Evolutionary conservation across 2,329 filamentous ascomycete genomes (phyloP), one percentile per base, ranked within the genome.

Genomic region (Aspergillus felis): DNA sequence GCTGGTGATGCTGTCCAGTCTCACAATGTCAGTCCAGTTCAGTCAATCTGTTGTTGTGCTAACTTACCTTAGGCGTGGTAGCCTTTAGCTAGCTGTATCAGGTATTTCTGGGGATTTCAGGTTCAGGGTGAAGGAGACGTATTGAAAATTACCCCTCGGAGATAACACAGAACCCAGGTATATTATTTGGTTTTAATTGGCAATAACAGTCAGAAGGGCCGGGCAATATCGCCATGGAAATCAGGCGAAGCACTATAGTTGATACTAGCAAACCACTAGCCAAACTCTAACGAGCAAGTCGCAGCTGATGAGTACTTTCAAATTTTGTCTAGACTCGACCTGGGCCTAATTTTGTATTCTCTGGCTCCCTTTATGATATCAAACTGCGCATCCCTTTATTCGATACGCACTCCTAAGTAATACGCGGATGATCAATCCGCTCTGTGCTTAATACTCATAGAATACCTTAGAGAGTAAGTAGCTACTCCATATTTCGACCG

Each of bases 221-320:
- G 32, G 32, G 14, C 32, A 35, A 35, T 17, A 56, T 56, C 42
- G 52, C 56, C 38, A 47, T 32, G 28, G 17, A 41, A 49, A 48
- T 24, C 42, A 32, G 38, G 20, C 17, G 48, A 57, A 51, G 29
- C 52, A 51, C 53, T 51, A 48, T 22, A 29, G 20, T 49, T 44
- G 56, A 42, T 52, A 55, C 53, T 55, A 58, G 53, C 44, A 41
- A 49, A 50, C 25, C 49, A 51, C 56, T 58, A 58, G 53, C 48
- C 41, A 56, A 47, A 56, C 50, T 56, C 50, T 56, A 53, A 53
- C 28, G 12, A 25, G 32, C 10, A 28, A 49, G 42, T 32, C 27
- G 35, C 47, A 56, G 54, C 35, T 32, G 42, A 56, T 46, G 49
- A 50, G 44, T 56, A 48, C 28, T 53, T 51, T 53, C 46, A 51